These are phyloP conservation scores for Phialophora expanda DNA, from an alignment of 2,329 filamentous ascomycete species.

Conservation along the genomic window DNA sequence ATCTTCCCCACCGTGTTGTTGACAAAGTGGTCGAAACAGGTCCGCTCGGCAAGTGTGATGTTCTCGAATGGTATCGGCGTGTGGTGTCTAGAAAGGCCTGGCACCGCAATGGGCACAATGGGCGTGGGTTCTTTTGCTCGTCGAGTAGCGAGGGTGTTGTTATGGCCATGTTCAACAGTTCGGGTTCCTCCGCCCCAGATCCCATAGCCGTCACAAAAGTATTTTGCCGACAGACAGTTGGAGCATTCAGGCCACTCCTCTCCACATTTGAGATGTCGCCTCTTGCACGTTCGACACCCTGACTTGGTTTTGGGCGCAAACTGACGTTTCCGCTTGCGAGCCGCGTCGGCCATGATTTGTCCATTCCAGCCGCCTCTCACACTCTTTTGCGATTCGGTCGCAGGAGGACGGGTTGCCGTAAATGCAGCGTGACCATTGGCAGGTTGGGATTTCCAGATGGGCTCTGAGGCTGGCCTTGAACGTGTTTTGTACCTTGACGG, in stretches of 20 bases:
- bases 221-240: background rate
- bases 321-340: conserved; percentile 4
- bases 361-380: background rate
- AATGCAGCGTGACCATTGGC: background rate
- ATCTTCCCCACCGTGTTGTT: conserved; percentile 6
- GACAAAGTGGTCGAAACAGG: conserved; percentile 10
- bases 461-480: background rate
- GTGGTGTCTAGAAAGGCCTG: conserved; percentile 2
- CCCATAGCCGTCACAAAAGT: conserved; percentile 10
- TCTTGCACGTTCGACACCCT: conserved; percentile 12
- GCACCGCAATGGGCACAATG: background rate
- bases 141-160: background rate
- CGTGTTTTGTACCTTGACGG: background rate
- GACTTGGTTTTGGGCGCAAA: conserved; percentile 8
- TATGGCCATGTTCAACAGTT: background rate
- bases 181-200: conserved; percentile 12
- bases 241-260: conserved; percentile 3
- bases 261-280: conserved; percentile 14
- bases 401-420: background rate
- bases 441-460: background rate
- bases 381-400: background rate
- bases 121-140: background rate
- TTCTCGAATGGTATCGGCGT: conserved; percentile 5
- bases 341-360: background rate
- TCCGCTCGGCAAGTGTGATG: conserved; percentile 1